Percentiles rank a stretch among this genome's conserved stretches.
Evolutionary conservation across 768 basidiomycete species (phyloP).

Genomic region (Tulasnella sp.): DNA sequence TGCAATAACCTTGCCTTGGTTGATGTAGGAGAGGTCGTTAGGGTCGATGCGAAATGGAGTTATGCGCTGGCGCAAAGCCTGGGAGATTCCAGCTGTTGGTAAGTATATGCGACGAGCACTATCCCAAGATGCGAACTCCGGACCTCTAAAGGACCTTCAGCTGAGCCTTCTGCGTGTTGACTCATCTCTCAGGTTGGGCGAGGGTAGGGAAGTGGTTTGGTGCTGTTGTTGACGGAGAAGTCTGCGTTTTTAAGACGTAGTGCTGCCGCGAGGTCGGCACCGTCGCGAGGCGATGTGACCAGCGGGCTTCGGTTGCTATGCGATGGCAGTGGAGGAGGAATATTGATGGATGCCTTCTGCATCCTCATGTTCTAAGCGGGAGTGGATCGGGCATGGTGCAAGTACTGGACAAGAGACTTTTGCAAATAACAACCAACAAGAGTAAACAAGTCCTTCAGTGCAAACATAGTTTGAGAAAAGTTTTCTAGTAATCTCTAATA

Average conservation of each 20-base stretch:
- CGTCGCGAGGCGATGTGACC: no score
- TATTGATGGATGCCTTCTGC: no score
- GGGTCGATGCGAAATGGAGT: not conserved
- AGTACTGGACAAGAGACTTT: no score
- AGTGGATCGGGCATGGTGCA: no score
- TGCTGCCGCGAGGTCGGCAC: no score
- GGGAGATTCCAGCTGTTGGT: not conserved
- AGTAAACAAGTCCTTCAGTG: no score
- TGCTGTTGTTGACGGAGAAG: not conserved
- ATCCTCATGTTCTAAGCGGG: no score
- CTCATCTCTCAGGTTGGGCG: not conserved
- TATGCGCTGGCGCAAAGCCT: not conserved
- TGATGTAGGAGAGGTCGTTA: not conserved
- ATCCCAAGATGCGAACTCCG: not conserved
- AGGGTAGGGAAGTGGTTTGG: not conserved
- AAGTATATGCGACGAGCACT: not conserved
- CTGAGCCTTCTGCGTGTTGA: not conserved
- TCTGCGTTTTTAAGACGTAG: no score
- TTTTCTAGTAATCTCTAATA: no score
- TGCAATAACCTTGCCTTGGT: not conserved
- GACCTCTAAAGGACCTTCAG: not conserved
- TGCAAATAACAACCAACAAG: no score
- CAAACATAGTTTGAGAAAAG: no score
- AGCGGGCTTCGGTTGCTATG: not conserved
- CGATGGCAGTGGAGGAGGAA: not conserved